phyloP scores from a whole-genome alignment of 805 yeast genomes.

The Helenozyma baotianmanensis region DNA sequence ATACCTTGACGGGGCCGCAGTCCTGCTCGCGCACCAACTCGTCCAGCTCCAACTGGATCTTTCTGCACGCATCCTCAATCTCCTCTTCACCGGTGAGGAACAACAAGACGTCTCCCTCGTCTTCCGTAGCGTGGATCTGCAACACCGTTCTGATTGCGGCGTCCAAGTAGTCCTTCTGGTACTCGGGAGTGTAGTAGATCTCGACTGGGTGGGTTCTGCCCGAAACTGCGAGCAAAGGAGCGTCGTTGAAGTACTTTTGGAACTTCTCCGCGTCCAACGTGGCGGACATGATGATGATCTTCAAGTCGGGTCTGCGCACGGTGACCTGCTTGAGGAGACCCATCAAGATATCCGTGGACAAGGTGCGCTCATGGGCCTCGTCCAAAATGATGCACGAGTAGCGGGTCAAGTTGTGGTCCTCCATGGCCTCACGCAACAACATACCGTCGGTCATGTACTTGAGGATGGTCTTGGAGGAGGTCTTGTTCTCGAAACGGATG shows the following conservation, averaged over 20 bases:
- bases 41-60: slow-evolving; percentile 82
- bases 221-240: slow-evolving; percentile 93
- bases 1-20: slow-evolving; percentile 84
- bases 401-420: slow-evolving; percentile 73
- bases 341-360: slow-evolving; percentile 95
- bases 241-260: slow-evolving; percentile 82
- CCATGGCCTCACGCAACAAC: slow-evolving; percentile 96
- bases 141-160: slow-evolving; percentile 93
- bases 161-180: slow-evolving; percentile 89
- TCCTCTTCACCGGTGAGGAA: slow-evolving; percentile 97
- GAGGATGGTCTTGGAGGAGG: slow-evolving; percentile 72
- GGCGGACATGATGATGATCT: slow-evolving; percentile 94
- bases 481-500: slow-evolving; percentile 89
- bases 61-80: slow-evolving; percentile 94
- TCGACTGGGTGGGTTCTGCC: slow-evolving; percentile 98
- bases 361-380: slow-evolving; percentile 97
- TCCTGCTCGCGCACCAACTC: slow-evolving; percentile 83
- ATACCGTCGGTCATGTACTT: slow-evolving; percentile 99
- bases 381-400: slow-evolving; percentile 91
- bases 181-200: slow-evolving; percentile 94
- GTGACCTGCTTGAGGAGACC: slow-evolving; percentile 85
- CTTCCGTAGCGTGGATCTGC: slow-evolving; percentile 96
- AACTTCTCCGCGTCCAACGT: slow-evolving; percentile 96
- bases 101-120: slow-evolving; percentile 81
- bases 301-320: slow-evolving; percentile 76